Evolutionary conservation across 768 basidiomycete species (phyloP).

Genomic region (Gyrodon lividus): DNA sequence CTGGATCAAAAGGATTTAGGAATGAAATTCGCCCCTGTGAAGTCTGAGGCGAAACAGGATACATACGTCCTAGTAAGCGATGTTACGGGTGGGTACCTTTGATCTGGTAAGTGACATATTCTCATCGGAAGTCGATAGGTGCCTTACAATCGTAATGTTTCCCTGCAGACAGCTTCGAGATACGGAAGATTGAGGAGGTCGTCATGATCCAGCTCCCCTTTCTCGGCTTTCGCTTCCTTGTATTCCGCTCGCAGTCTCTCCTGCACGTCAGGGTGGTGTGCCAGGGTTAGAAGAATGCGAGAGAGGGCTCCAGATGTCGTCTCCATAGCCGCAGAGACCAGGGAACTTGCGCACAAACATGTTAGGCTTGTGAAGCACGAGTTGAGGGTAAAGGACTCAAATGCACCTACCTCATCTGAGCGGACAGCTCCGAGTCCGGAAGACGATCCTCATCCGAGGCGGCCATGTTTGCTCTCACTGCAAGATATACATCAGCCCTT

Average conservation of each 20-base stretch:
- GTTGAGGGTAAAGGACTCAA: not conserved
- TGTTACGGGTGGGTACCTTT: not conserved
- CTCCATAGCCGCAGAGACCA: constrained; percentile 52
- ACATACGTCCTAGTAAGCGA: not conserved
- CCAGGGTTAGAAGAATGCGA: constrained; percentile 40
- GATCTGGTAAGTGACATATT: too few species aligned
- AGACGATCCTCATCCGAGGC: constrained; percentile 31
- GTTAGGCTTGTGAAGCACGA: not conserved
- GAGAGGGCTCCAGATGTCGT: constrained; percentile 42
- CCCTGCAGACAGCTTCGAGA: not conserved
- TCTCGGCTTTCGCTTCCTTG: not conserved
- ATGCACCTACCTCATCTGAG: constrained; percentile 47
- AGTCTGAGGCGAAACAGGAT: not conserved
- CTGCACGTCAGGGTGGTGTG: too few species aligned
- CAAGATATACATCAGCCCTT: too few species aligned
- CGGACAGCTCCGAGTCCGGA: constrained; percentile 44
- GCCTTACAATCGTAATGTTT: not conserved
- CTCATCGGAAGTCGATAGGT: not conserved
- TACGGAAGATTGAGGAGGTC: not conserved
- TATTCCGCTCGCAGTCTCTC: not conserved
- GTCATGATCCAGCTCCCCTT: not conserved
- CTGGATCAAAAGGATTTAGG: constrained; percentile 19
- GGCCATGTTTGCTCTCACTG: constrained; percentile 31
- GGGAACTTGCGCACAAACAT: constrained; percentile 10
- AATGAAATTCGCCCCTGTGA: not conserved